Base-by-base conservation (phyloP, 176 grass and related monocot species). In the Zoysia pacifica region DNA sequence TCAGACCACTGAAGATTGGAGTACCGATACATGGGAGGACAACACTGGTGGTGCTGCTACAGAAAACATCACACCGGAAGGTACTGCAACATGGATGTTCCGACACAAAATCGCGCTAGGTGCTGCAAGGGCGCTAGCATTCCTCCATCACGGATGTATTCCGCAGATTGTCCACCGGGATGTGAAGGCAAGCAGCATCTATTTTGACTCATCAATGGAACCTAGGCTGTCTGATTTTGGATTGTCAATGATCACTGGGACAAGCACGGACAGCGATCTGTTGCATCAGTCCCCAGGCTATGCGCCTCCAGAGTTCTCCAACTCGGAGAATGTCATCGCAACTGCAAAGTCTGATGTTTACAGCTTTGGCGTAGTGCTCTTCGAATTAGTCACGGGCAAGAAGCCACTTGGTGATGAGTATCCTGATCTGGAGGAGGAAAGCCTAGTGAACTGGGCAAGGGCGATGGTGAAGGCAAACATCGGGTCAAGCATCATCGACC, bases 1-100 rank as follows among this genome's bases (percentile, higher is more conserved):
- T 18, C 96, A 99, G 79, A 80, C 86, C 37, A 99, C 90, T 11
- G 96, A 99, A 85, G 96, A 99, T 76, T 99, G 96, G 96, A 99
- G 88, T 48, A 85, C 86, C 28, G 96, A 99, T 69, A 95, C 96
- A 55, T 99, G 96, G 96, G 96, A 99, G 69, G 92, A 95, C 65
- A 86, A 91, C 48, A 78, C 67, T 55, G 77, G 60, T 5, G 75
- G 77, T n/a, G 65, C 80, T 18, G 35, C 68, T 59, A 84, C 65
- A 39, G 82, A 87, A 20, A 88, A 85, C 76, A 93, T 95, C 65
- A 95, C 88, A 0, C 69, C 79, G 2, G 96, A 95, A 79, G 92
- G 96, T 78, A 91, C 84, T 0, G 65, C 92, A 0, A 91, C 96
- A 52, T 99, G 96, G 96, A 88, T 85, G 47, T 99, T 99, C 51